A percentile compares a stretch with the other conserved stretches of the same genome.
phyloP scores from a whole-genome alignment of 2,329 filamentous ascomycete genomes.

The Rutstroemia sp. region DNA sequence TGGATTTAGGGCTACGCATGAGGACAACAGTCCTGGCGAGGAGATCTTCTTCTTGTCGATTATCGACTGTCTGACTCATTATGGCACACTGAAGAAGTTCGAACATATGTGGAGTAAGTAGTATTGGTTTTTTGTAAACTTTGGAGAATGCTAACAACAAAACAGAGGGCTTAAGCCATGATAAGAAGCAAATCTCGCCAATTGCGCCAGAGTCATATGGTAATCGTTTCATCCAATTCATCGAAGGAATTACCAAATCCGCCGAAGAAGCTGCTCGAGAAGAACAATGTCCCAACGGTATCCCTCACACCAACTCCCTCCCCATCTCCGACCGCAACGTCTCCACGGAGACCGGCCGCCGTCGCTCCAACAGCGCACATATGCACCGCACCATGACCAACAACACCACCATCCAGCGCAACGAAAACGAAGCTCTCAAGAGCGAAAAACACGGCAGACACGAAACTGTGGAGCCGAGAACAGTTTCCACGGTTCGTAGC shows the following conservation, averaged over 20 bases:
- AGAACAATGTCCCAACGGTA: constrained; percentile 15
- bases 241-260: constrained; percentile 84
- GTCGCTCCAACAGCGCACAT: constrained; percentile 19
- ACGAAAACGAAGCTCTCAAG: constrained; percentile 24
- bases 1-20: constrained; percentile 86
- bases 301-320: constrained; percentile 22
- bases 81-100: constrained; percentile 86
- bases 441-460: constrained; percentile 30
- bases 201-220: constrained; percentile 87
- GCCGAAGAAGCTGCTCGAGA: constrained; percentile 75
- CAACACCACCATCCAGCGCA: constrained; percentile 21
- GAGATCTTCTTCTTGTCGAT: constrained; percentile 98
- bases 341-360: constrained; percentile 17
- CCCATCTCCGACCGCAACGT: constrained; percentile 18
- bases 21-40: constrained; percentile 75
- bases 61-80: constrained; percentile 96
- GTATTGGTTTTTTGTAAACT: not conserved
- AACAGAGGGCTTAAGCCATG: constrained; percentile 67
- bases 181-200: constrained; percentile 83
- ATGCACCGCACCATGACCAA: constrained; percentile 17
- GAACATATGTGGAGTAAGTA: constrained; percentile 79
- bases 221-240: constrained; percentile 88
- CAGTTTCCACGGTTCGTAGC: constrained; percentile 47
- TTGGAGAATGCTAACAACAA: constrained; percentile 15
- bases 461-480: constrained; percentile 33